Conservation (phyloP, 2,329 filamentous ascomycete species). For the Neofusicoccum umdonicola region DNA sequence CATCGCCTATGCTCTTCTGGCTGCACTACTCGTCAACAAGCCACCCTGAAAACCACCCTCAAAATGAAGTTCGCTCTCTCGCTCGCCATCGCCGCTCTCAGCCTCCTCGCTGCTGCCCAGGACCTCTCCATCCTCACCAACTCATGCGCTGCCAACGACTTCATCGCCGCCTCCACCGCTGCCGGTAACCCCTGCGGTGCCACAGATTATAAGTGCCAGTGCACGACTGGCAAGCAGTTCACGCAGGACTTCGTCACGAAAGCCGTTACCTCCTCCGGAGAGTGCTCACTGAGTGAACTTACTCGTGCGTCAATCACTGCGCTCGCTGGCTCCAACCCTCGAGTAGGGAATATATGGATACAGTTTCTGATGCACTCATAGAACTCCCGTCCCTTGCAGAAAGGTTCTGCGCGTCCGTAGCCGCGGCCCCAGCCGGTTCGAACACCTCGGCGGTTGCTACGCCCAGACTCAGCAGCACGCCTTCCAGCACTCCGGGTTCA, state of each 20-base stretch:
- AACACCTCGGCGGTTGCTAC: background rate
- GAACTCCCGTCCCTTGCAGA: background rate
- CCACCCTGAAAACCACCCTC: too few relatives aligned
- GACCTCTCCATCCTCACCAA: background rate
- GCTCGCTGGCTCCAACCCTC: background rate
- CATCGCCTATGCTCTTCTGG: too few relatives aligned
- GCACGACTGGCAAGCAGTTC: conserved; percentile 6
- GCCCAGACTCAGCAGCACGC: background rate
- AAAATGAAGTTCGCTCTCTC: background rate
- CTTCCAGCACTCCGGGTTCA: background rate
- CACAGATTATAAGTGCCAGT: conserved; percentile 4
- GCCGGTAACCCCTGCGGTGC: background rate
- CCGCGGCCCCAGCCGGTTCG: background rate
- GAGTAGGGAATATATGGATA: too few relatives aligned
- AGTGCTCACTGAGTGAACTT: background rate
- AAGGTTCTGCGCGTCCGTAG: background rate
- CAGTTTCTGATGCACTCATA: background rate
- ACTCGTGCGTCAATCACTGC: background rate
- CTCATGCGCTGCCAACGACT: background rate
- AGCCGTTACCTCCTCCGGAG: background rate
- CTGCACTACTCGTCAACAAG: too few relatives aligned
- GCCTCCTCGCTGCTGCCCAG: background rate
- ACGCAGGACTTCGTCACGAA: background rate
- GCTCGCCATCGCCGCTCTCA: background rate
- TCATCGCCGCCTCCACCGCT: background rate